Conservation (phyloP, 2,329 filamentous ascomycete species). For the Hymenoscyphus albidus region DNA sequence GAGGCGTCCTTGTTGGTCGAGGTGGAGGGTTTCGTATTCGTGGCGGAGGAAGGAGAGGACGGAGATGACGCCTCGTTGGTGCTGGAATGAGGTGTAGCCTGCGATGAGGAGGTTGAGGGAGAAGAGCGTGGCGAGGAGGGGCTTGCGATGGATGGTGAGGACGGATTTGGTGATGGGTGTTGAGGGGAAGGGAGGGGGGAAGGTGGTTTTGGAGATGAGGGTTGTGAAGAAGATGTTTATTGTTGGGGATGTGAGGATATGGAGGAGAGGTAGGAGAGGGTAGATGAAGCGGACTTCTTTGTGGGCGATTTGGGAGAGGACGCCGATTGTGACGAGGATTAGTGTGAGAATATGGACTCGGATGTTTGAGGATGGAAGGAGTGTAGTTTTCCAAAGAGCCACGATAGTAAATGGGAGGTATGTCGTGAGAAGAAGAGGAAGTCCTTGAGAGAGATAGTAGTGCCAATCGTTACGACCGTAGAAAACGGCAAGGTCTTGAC, state of each 20-base stretch:
- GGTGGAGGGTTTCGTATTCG: constrained; percentile 61
- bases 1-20: constrained; percentile 37
- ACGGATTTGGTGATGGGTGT: constrained; percentile 30
- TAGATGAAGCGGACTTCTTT: constrained; percentile 98
- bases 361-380: constrained; percentile 37
- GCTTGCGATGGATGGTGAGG: constrained; percentile 46
- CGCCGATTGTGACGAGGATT: constrained; percentile 54
- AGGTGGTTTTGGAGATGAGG: constrained; percentile 31
- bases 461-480: constrained; percentile 89
- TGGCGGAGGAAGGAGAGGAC: constrained; percentile 73
- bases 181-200: constrained; percentile 17
- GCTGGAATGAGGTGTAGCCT: constrained; percentile 68
- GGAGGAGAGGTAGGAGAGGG: constrained; percentile 81
- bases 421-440: constrained; percentile 82
- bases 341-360: constrained; percentile 45
- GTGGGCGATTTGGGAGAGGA: constrained; percentile 78
- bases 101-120: constrained; percentile 67
- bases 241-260: constrained; percentile 70
- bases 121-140: constrained; percentile 55
- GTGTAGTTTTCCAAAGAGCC: constrained; percentile 51
- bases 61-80: constrained; percentile 75
- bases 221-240: constrained; percentile 59
- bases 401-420: constrained; percentile 70
- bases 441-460: constrained; percentile 88
- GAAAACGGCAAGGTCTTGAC: constrained; percentile 82